Percentiles rank a stretch among this genome's conserved stretches.
Evolutionary conservation across 768 basidiomycete species (phyloP).

Genomic region (Cystobasidiopsis lactophilus): DNA sequence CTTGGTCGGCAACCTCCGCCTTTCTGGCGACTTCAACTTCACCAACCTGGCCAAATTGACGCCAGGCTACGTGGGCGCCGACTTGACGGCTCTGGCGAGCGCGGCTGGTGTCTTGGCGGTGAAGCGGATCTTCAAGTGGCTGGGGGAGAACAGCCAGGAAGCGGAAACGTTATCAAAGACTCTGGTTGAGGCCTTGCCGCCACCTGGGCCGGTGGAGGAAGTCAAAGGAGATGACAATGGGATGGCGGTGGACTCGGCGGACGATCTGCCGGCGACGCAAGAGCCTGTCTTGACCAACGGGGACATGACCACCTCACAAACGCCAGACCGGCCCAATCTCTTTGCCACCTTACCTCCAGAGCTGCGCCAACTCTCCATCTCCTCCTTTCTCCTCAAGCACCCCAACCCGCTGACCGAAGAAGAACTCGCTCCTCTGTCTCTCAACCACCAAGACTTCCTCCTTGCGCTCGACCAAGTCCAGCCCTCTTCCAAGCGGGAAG

Average conservation of each 20-base stretch:
- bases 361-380: conserved; percentile 40
- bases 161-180: conserved; percentile 16
- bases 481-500: conserved; percentile 90
- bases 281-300: background rate
- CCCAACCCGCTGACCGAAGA: conserved; percentile 52
- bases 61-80: conserved; percentile 92
- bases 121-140: conserved; percentile 68
- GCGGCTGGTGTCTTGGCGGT: conserved; percentile 91
- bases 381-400: conserved; percentile 70
- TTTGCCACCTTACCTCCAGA: conserved; percentile 31
- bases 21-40: conserved; percentile 78
- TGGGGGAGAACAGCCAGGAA: conserved; percentile 36
- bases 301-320: conserved; percentile 10
- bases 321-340: conserved; percentile 11
- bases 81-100: conserved; percentile 68
- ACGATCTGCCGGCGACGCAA: background rate
- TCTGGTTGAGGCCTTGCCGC: conserved; percentile 20
- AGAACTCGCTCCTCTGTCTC: conserved; percentile 59
- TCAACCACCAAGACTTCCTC: conserved; percentile 59
- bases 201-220: conserved; percentile 16
- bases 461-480: conserved; percentile 70
- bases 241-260: conserved; percentile 28
- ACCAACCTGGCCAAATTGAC: conserved; percentile 66
- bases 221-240: too few species aligned
- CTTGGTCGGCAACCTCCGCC: conserved; percentile 54